These are phyloP conservation scores for Epichloe amarillans DNA, from an alignment of 2,329 filamentous ascomycete genomes.

Conservation along the genomic window DNA sequence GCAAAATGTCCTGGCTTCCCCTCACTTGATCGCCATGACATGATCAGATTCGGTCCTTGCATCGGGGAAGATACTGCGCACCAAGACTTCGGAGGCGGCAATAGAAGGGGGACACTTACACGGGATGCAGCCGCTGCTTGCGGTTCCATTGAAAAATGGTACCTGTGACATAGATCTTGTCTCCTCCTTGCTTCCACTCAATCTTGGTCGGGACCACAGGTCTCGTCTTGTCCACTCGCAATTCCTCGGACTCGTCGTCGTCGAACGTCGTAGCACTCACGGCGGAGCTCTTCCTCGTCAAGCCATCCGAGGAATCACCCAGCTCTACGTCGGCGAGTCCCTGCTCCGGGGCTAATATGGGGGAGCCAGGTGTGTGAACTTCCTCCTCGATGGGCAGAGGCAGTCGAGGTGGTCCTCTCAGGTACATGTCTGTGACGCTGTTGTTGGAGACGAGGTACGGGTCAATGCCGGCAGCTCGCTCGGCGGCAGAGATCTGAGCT, in stretches of 20 bases:
- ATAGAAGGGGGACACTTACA: slow-evolving; percentile 46
- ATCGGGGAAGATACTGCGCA: neutral
- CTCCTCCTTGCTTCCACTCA: slow-evolving; percentile 71
- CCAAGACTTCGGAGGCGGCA: neutral
- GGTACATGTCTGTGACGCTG: slow-evolving; percentile 51
- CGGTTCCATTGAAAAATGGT: slow-evolving; percentile 97
- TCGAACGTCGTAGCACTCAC: slow-evolving; percentile 54
- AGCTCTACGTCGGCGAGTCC: slow-evolving; percentile 35
- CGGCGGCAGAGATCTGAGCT: slow-evolving; percentile 18
- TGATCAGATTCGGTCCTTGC: neutral
- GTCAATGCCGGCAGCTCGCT: slow-evolving; percentile 22
- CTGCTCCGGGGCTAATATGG: slow-evolving; percentile 70
- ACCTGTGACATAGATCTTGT: slow-evolving; percentile 91
- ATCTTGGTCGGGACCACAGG: slow-evolving; percentile 73
- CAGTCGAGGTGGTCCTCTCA: slow-evolving; percentile 67
- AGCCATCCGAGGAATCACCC: slow-evolving; percentile 34
- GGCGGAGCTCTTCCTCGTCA: slow-evolving; percentile 42
- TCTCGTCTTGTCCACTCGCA: slow-evolving; percentile 59
- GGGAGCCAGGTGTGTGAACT: slow-evolving; percentile 71
- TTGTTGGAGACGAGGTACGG: slow-evolving; percentile 34
- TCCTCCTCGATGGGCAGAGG: slow-evolving; percentile 92
- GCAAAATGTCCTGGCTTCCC: slow-evolving; percentile 53
- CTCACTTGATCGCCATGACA: slow-evolving; percentile 23
- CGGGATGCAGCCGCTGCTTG: slow-evolving; percentile 75
- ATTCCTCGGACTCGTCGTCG: slow-evolving; percentile 65